Percentiles rank a stretch among this genome's conserved stretches.
Conservation (phyloP, 169 alveolate species). For the Eimeria tenella region DNA sequence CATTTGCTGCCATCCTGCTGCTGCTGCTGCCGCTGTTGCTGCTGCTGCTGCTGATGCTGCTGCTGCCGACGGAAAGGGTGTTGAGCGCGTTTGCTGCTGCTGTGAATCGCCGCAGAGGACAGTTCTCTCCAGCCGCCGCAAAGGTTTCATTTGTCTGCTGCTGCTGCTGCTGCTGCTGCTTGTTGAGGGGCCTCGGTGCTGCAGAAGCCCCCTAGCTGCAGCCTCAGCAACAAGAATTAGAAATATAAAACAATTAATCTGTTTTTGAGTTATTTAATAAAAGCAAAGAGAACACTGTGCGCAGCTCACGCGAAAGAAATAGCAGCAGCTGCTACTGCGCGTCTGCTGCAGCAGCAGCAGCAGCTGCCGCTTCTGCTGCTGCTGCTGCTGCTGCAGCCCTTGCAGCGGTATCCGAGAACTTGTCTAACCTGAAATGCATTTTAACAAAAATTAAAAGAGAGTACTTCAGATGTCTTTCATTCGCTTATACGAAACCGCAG, state of each 20-base stretch:
- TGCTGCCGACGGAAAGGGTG: neutral
- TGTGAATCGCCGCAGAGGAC: neutral
- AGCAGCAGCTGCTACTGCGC: neutral
- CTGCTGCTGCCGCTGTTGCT: conserved; percentile 9
- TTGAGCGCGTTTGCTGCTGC: neutral
- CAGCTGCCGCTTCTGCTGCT: no score
- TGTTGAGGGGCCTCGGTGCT: no score
- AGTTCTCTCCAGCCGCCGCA: neutral
- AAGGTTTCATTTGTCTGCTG: neutral
- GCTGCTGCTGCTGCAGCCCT: no score
- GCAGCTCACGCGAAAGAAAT: neutral
- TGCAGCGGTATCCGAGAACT: no score
- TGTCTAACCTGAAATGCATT: no score
- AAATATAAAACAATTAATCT: no score
- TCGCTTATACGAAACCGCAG: neutral
- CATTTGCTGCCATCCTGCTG: neutral
- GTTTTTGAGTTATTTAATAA: no score
- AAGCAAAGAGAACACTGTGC: neutral
- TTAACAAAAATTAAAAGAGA: no score
- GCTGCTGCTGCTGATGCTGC: conserved; percentile 27
- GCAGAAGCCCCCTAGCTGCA: no score
- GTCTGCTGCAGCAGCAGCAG: neutral
- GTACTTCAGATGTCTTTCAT: neutral
- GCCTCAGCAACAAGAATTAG: no score
- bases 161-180: neutral